Evolutionary conservation across 176 grass and related monocot genomes (phyloP).

Genomic region (Otatea glauca): DNA sequence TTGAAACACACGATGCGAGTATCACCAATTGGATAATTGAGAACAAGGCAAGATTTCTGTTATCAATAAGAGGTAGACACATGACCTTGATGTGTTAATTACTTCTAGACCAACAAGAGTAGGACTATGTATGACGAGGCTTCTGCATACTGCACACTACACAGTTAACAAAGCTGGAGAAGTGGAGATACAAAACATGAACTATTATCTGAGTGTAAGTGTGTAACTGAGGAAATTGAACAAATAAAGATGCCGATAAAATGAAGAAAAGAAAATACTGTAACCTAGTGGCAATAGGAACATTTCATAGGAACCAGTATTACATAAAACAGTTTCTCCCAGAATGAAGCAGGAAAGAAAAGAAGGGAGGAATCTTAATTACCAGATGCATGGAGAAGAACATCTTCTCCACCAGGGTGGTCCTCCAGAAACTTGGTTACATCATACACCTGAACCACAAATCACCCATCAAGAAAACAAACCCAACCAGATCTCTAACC

Average conservation of each 20-base stretch:
- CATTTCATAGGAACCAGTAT: not conserved
- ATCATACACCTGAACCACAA: constrained; percentile 65
- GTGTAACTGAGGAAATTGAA: not conserved
- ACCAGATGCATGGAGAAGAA: constrained; percentile 78
- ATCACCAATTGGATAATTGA: not conserved
- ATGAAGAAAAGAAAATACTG: not conserved
- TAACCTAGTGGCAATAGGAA: not conserved
- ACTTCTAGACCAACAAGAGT: not conserved
- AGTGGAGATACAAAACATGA: not conserved
- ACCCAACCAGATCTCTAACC: constrained; percentile 14
- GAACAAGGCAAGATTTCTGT: not conserved
- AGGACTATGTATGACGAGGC: not conserved
- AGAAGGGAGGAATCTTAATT: not conserved
- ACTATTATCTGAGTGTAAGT: not conserved
- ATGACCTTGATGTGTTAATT: not conserved
- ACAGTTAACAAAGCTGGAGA: not conserved
- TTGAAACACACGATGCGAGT: not conserved
- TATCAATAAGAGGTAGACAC: not conserved
- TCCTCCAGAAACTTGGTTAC: constrained; percentile 86
- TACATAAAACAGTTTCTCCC: not conserved
- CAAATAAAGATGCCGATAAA: not conserved
- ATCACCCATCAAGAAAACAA: not conserved
- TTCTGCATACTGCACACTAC: not conserved
- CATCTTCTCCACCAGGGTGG: constrained; percentile 79
- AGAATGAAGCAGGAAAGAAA: constrained; percentile 11